These are phyloP conservation scores for Paramecium tetraurelia DNA, from an alignment of 73 alveolate species.

Conservation along the genomic window DNA sequence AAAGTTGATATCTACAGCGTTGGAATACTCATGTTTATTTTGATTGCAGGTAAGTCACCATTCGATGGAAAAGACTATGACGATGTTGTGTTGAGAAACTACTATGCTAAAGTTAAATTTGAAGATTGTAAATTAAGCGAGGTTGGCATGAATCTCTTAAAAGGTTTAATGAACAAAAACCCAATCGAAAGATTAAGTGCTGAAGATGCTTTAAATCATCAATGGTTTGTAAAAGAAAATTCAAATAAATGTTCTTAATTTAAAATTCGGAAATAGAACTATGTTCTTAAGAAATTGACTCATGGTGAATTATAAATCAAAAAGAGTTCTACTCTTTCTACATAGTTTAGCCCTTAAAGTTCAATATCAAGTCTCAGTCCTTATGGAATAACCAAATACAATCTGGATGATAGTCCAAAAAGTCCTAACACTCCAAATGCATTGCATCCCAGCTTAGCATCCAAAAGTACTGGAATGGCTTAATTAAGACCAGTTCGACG, in stretches of 20 bases:
- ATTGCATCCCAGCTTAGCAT: not conserved
- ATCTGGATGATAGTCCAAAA: not conserved
- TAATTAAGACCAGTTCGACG: not conserved
- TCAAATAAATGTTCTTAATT: not conserved
- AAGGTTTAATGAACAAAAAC: not conserved
- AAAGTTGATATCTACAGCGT: conserved; percentile 36
- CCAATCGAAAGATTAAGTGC: not conserved
- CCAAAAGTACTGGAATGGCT: not conserved
- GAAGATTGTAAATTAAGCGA: not conserved
- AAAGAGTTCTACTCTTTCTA: not conserved
- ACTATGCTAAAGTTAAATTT: not conserved
- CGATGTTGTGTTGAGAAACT: not conserved
- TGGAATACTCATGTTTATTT: conserved; percentile 29
- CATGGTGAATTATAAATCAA: not conserved
- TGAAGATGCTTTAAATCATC: not conserved
- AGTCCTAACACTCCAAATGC: not conserved
- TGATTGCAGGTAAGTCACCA: conserved; percentile 43
- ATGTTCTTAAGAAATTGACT: not conserved
- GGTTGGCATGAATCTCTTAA: not conserved
- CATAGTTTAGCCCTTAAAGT: not conserved
- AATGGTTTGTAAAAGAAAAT: not conserved
- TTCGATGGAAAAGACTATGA: conserved; percentile 59
- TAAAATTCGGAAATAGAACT: not conserved
- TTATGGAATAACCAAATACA: not conserved
- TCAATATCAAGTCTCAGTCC: not conserved